Conservation (phyloP, 257 asterid species). For the Solanum pimpinellifolium region DNA sequence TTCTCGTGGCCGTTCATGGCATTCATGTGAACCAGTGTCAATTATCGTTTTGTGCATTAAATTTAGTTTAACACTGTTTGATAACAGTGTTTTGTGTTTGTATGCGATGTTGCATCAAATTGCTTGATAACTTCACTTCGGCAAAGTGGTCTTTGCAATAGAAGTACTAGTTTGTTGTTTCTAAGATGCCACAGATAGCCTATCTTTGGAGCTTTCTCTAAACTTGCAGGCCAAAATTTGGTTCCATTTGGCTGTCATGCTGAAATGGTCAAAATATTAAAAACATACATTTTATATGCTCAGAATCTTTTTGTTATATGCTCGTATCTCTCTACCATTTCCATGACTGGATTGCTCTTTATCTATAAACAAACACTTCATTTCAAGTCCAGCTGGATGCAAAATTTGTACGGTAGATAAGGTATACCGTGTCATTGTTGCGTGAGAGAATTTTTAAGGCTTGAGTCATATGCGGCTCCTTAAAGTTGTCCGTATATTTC, state of each 20-base stretch:
- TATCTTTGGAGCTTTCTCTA: not conserved
- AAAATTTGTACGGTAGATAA: not conserved
- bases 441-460: not conserved
- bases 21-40: not conserved
- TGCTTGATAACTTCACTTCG: not conserved
- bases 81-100: not conserved
- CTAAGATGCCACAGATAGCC: not conserved
- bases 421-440: not conserved
- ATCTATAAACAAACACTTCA: not conserved
- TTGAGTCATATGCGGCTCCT: too few relatives aligned
- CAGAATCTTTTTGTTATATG: not conserved
- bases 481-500: too few relatives aligned
- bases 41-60: not conserved
- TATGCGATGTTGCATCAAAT: not conserved
- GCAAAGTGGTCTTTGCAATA: not conserved
- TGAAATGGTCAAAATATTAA: not conserved
- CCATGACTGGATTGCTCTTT: not conserved
- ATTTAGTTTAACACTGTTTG: not conserved
- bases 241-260: not conserved
- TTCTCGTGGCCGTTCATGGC: not conserved
- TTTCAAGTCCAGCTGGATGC: not conserved
- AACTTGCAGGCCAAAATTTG: not conserved
- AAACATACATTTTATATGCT: not conserved
- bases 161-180: not conserved
- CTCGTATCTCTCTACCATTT: not conserved